phyloP scores from a whole-genome alignment of 495 filamentous ascomycete genomes.

The Xylaria flabelliformis region DNA sequence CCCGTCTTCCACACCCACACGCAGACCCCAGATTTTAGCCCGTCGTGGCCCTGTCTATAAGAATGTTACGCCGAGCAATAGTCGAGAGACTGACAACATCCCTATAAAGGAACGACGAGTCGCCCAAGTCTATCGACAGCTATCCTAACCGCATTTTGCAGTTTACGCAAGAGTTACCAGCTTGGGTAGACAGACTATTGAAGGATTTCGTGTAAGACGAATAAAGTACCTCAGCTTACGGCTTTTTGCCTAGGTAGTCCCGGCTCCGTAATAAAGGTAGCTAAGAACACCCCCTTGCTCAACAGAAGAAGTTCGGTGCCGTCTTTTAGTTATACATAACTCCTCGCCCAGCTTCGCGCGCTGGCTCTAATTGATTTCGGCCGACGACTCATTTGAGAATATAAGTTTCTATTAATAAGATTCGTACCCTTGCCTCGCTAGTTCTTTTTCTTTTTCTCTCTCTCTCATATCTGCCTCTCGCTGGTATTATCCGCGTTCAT shows the following conservation, averaged over 20 bases:
- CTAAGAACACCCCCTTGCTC: conserved; percentile 19
- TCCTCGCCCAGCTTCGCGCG: conserved; percentile 21
- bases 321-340: conserved; percentile 3
- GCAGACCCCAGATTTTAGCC: conserved; percentile 40
- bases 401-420: conserved; percentile 26
- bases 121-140: neutral
- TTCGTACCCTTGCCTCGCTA: conserved; percentile 11
- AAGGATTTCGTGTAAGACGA: conserved; percentile 33
- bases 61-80: conserved; percentile 34
- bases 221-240: conserved; percentile 19
- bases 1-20: conserved; percentile 26
- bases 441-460: conserved; percentile 3
- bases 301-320: conserved; percentile 11
- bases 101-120: conserved; percentile 13
- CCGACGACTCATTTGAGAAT: conserved; percentile 12
- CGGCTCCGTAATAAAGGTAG: conserved; percentile 3
- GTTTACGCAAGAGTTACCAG: neutral
- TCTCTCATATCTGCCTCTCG: neutral
- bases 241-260: conserved; percentile 1
- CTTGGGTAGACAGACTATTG: conserved; percentile 26
- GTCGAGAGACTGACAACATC: conserved; percentile 11
- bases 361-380: conserved; percentile 14
- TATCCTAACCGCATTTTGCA: neutral
- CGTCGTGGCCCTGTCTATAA: conserved; percentile 38
- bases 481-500: neutral